Base-by-base conservation (phyloP, 345 rosid species). In the Eucalyptus microcorys region DNA sequence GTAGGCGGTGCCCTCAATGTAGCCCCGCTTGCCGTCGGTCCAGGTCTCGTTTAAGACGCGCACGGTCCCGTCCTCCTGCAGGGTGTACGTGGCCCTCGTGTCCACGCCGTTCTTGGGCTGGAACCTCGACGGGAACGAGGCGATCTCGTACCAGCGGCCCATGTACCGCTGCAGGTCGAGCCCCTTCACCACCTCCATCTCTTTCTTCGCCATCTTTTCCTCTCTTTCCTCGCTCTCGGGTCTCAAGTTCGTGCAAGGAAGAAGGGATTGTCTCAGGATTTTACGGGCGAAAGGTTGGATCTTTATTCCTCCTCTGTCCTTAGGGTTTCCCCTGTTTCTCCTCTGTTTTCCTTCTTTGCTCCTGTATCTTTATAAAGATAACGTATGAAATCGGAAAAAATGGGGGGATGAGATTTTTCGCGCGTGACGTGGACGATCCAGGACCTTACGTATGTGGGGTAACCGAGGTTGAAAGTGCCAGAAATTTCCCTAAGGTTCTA, bases 71-170 rank as follows among this genome's bases (percentile, higher is more conserved):
- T 97, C 98, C 5, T 93, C 92, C 14, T 93, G 96, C 88, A 97
- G 87, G 24, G 93, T 93, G 89, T 96, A 96, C 16, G 99, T 97
- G 59, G 99, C 99, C 57, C 98, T 93, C 6, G 98, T 96, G 93
- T 96, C 92, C 87, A 4, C 93, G 10, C 99, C 98, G 91, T 94
- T 88, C 89, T 88, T 94, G 14, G 99, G 99, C 88, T 97, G 99
- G 89, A 95, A 95, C n/a, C 37, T 19, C 7, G 99, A 96, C 1
- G 98, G 99, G 89, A 96, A 95, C 32, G 97, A 95, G 13, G 99
- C 99, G 61, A 97, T 95, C 92, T 97, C 99, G 91, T 97, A 95
- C 99, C 99, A 96, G 68, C 98, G 93, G 7, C 99, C 99, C 98
- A 95, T 96, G 94, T 96, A 97, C 49, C 96, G 92, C 88, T 91